Evolutionary conservation across 129 eudicot genomes (phyloP).

Genomic region (Logfia minima): DNA sequence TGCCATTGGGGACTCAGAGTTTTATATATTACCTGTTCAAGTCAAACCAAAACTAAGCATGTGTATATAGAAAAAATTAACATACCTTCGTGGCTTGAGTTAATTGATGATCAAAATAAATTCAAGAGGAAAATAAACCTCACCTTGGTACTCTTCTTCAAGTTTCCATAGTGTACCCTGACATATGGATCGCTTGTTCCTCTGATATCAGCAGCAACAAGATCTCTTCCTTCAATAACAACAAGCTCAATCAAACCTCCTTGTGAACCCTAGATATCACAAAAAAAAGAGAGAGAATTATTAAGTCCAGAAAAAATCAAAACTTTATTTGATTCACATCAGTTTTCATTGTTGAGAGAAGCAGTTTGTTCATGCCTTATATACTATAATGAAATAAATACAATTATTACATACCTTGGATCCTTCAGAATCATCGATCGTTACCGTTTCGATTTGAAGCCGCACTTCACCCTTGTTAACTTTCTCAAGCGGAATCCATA

Average conservation of each 20-base stretch:
- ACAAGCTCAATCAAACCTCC: constrained; percentile 84
- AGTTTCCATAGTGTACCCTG: constrained; percentile 82
- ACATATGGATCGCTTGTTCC: constrained; percentile 99
- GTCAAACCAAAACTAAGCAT: not conserved
- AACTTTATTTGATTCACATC: not conserved
- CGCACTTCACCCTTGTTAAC: constrained; percentile 84
- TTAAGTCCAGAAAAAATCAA: no score
- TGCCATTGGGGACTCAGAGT: constrained; percentile 87
- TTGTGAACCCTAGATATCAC: constrained; percentile 48
- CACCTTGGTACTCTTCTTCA: constrained; percentile 83
- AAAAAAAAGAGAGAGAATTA: not conserved
- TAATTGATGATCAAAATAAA: not conserved
- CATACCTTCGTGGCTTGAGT: not conserved
- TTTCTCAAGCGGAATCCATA: constrained; percentile 86
- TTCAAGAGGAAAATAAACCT: constrained; percentile 3
- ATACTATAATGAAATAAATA: not conserved
- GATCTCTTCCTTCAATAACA: constrained; percentile 83
- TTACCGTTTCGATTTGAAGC: constrained; percentile 70
- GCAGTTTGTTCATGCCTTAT: not conserved
- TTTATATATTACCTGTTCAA: constrained; percentile 65
- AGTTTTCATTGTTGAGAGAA: not conserved
- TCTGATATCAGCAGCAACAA: constrained; percentile 90
- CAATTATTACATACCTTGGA: constrained; percentile 44
- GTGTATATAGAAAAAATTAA: not conserved
- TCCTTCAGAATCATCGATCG: constrained; percentile 48